Conservation (phyloP, 495 filamentous ascomycete species). For the Penicillium bialowiezense region DNA sequence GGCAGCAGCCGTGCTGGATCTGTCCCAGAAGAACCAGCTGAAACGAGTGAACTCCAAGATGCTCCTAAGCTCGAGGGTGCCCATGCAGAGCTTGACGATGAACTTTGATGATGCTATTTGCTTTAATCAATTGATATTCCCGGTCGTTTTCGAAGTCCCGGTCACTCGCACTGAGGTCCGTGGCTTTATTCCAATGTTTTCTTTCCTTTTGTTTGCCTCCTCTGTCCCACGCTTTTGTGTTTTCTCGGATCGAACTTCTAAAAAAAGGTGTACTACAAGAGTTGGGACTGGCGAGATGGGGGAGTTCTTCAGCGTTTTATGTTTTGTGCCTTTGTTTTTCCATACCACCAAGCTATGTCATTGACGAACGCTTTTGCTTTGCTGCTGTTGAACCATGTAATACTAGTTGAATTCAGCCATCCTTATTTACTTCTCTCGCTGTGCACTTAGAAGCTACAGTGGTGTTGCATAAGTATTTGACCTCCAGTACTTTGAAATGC, state of each 20-base stretch:
- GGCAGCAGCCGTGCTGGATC: constrained; percentile 28
- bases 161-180: constrained; percentile 3
- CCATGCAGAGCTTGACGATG: constrained; percentile 4
- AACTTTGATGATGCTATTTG: constrained; percentile 13
- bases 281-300: constrained; percentile 14
- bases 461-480: no score
- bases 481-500: no score
- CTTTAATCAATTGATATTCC: constrained; percentile 4
- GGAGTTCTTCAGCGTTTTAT: constrained; percentile 20
- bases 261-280: constrained; percentile 22
- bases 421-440: constrained; percentile 3
- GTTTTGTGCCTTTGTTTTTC: constrained; percentile 14
- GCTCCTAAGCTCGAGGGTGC: background rate
- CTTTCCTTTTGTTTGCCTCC: constrained; percentile 6
- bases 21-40: constrained; percentile 13
- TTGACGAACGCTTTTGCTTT: constrained; percentile 20
- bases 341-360: constrained; percentile 18
- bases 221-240: constrained; percentile 4
- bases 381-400: constrained; percentile 22
- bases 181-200: constrained; percentile 1
- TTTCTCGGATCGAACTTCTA: constrained; percentile 5
- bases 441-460: background rate
- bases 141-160: constrained; percentile 2
- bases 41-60: constrained; percentile 2
- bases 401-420: constrained; percentile 27